Base-by-base conservation (phyloP, 768 basidiomycete species). In the Collybiopsis confluens region DNA sequence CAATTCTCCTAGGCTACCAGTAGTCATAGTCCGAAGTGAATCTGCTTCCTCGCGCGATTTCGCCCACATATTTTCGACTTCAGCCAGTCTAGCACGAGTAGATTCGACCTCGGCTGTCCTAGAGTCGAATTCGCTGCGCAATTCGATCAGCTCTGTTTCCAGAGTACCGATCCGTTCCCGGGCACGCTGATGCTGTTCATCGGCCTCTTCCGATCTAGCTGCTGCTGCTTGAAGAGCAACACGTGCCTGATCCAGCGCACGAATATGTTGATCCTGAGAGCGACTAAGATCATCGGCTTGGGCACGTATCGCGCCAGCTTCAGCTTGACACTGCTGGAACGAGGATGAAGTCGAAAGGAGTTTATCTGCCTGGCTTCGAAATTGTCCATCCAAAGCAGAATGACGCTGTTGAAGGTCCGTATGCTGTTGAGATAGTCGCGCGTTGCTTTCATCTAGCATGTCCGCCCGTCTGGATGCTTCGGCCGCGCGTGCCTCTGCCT, bases 41-140 rank as follows among this genome's bases (percentile, higher is more conserved):
- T 97, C 95, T 2, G 93, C 92, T 73, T 98, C 93, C 70, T 95
- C 89, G 13, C 93, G 83, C 40, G 92, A 92, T 67, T 92, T 90
- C 23, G 89, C 82, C 86, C 93, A 97, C 8, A 88, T 83, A 64
- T 89, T 92, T 71, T 97, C 95, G 40, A 87, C 85, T 51, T 95
- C 91, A 23, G 80, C 73, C 40, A 95, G 70, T 52, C 87, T 77
- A 9, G 75, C 70, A 42, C 82, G 79, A 5, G 85, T 76, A 8
- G 81, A 68, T 56, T 95, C 92, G 15, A 83, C 80, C 66, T 97
- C 95, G 2, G 79, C 73, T 1, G 78, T 80, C 55, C 84, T 80
- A 2, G 82, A 71, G 66, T 96, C 92, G 18, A 97, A 71, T 55
- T 98, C 96, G 13, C 83, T 81, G 38, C 86, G 85, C 10, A 91